Conservation (phyloP, 2,329 filamentous ascomycete species). For the Pestalotiopsis sp. region DNA sequence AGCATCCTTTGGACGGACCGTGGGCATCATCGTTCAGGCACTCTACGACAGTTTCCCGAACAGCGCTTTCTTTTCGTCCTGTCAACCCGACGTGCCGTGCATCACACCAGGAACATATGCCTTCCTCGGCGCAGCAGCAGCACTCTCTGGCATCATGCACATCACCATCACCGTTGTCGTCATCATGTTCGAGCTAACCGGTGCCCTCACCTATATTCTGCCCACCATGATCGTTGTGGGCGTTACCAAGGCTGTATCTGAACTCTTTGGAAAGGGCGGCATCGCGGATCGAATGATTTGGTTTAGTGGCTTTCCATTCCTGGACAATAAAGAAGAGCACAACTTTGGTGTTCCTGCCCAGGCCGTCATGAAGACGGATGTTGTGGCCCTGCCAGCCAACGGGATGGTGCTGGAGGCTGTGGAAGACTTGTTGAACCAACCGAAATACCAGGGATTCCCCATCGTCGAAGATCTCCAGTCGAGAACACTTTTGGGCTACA, state of each 20-base stretch:
- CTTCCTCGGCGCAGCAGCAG: conserved; percentile 88
- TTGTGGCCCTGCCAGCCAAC: conserved; percentile 72
- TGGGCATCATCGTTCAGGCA: conserved; percentile 93
- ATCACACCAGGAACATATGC: conserved; percentile 98
- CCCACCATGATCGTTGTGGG: conserved; percentile 99
- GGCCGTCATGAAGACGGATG: conserved; percentile 79
- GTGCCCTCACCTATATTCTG: conserved; percentile 94
- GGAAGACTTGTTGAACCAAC: conserved; percentile 74
- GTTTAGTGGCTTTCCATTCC: conserved; percentile 95
- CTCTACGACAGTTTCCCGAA: conserved; percentile 82
- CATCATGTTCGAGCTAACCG: conserved; percentile 99
- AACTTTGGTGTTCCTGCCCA: conserved; percentile 94
- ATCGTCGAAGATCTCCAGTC: conserved; percentile 75
- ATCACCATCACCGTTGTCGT: conserved; percentile 95
- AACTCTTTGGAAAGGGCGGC: conserved; percentile 90
- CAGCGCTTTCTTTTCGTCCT: conserved; percentile 84
- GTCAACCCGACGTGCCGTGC: conserved; percentile 87
- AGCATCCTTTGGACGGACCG: conserved; percentile 86
- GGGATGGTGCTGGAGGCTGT: conserved; percentile 77
- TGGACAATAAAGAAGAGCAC: conserved; percentile 97
- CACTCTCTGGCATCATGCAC: conserved; percentile 96
- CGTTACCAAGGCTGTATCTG: conserved; percentile 90
- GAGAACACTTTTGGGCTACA: conserved; percentile 83
- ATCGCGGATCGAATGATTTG: conserved; percentile 99
- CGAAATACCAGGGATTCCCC: conserved; percentile 89